A percentile compares a stretch with the other conserved stretches of the same genome.
Conservation (phyloP, 1,284 basidiomycete species). For the Boletus albobrunnescens region DNA sequence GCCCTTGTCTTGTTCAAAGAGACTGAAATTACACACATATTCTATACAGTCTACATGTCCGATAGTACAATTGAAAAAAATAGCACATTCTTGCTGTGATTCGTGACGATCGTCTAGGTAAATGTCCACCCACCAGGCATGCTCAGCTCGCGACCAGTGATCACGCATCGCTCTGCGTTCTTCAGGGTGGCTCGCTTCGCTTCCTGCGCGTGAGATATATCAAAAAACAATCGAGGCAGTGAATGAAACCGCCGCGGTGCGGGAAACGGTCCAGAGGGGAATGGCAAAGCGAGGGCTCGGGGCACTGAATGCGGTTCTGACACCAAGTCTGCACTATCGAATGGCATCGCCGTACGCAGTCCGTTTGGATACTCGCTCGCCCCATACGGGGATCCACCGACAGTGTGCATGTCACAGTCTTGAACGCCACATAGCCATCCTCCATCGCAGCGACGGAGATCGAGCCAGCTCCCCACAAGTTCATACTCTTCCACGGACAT, state of each 20-base stretch:
- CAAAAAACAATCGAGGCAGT: conserved; percentile 26
- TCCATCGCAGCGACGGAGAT: conserved; percentile 20
- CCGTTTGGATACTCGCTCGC: conserved; percentile 9
- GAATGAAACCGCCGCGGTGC: conserved; percentile 21
- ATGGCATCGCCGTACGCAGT: conserved; percentile 27
- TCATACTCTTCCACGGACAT: conserved; percentile 48
- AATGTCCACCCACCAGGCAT: conserved; percentile 39
- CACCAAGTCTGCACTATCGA: conserved; percentile 19
- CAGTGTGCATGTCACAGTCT: conserved; percentile 30
- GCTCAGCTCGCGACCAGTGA: conserved; percentile 25
- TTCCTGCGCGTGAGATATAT: conserved; percentile 18
- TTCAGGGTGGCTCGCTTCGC: conserved; percentile 1
- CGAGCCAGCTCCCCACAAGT: conserved; percentile 44
- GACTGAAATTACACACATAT: conserved; percentile 13
- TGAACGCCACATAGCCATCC: conserved; percentile 30
- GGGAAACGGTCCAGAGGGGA: conserved; percentile 14
- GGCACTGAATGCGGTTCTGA: conserved; percentile 5
- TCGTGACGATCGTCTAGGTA: conserved; percentile 8
- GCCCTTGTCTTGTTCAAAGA: conserved; percentile 14
- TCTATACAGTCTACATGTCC: conserved; percentile 20
- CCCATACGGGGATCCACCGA: conserved; percentile 21
- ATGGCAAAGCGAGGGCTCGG: conserved; percentile 2
- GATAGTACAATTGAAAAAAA: conserved; percentile 19
- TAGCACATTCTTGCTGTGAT: background rate
- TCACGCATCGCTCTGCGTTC: conserved; percentile 11